Evolutionary conservation across 2,329 filamentous ascomycete genomes (phyloP), one percentile per base, ranked within the genome.

Genomic region (Aphanocladium album): DNA sequence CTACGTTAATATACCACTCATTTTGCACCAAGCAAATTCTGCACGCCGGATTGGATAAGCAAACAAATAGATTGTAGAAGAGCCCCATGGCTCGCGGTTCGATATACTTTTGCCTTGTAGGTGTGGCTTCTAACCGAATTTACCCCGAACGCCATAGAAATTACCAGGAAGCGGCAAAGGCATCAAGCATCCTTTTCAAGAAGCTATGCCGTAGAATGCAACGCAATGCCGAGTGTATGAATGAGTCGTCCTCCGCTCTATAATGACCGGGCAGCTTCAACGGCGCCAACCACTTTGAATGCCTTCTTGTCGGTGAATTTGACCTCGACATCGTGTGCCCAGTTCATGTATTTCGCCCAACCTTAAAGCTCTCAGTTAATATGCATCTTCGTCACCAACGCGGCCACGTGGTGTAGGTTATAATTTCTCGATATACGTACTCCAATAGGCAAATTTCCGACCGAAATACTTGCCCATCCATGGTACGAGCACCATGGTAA

Each of bases 391-490:
- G 39, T 56, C 50, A 14, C 21, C 7, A 8, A 43, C 1, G 9
- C 19, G 35, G 17, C 49, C n/a, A 12, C 6, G 16, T 41, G 25
- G 33, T 19, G 21, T 14, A 17, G 30, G 9, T 6, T n/a, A 45
- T 30, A 5, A 9, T 2, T 19, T 5, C 5, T 41, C 33, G 35
- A n/a, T 49, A 46, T 19, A 65, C 89, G 73, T 82, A 97, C 93
- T 91, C 91, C 92, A 97, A 73, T 96, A 97, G 62, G 93, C 93
- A 79, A 93, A 96, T 75, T 91, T 96, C 73, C 95, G 84, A 50
- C 95, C 95, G 74, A 97, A 86, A 77, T 92, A 98, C 77, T 98
- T 99, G 62, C 95, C 95, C 67, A 91, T 80, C 74, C 96, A 97
- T 2, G 95, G 95, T 55, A 99, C 89, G 67, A 98, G 76, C 53